Percentiles rank a stretch among this genome's conserved stretches.
Conservation (phyloP, 2,329 filamentous ascomycete species). For the Ceratocystis colombiana region DNA sequence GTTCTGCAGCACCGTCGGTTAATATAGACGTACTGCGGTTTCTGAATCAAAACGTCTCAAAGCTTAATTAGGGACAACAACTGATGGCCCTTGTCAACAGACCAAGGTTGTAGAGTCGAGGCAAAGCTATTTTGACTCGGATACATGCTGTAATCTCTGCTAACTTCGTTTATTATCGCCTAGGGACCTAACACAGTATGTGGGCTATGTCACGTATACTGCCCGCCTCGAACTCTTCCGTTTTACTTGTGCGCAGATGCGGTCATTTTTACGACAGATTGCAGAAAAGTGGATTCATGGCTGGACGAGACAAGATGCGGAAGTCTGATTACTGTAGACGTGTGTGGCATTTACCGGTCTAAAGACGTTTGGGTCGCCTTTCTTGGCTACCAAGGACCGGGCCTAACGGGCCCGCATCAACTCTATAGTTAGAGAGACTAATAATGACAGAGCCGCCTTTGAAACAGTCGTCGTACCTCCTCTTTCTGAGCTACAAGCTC, state of each 20-base stretch:
- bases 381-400: slow-evolving; percentile 41
- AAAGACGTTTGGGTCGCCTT: slow-evolving; percentile 36
- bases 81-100: slow-evolving; percentile 40
- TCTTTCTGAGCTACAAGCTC: slow-evolving; percentile 41
- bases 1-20: slow-evolving; percentile 36
- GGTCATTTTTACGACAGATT: slow-evolving; percentile 41
- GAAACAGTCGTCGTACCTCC: slow-evolving; percentile 39
- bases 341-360: slow-evolving; percentile 44
- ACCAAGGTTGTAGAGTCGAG: slow-evolving; percentile 37
- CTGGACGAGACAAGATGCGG: slow-evolving; percentile 34
- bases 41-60: slow-evolving; percentile 38
- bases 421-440: neutral
- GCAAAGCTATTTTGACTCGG: slow-evolving; percentile 33
- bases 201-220: neutral
- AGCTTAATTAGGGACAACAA: slow-evolving; percentile 39
- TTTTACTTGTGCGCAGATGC: slow-evolving; percentile 36
- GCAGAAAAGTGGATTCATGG: slow-evolving; percentile 37
- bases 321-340: slow-evolving; percentile 39
- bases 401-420: slow-evolving; percentile 31
- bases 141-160: slow-evolving; percentile 27
- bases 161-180: slow-evolving; percentile 11
- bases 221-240: neutral
- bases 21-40: slow-evolving; percentile 40
- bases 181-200: neutral
- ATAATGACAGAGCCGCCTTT: neutral